Evolutionary conservation across 352 stramenopile genomes (phyloP).

Genomic region (Globisporangium cystogenes): DNA sequence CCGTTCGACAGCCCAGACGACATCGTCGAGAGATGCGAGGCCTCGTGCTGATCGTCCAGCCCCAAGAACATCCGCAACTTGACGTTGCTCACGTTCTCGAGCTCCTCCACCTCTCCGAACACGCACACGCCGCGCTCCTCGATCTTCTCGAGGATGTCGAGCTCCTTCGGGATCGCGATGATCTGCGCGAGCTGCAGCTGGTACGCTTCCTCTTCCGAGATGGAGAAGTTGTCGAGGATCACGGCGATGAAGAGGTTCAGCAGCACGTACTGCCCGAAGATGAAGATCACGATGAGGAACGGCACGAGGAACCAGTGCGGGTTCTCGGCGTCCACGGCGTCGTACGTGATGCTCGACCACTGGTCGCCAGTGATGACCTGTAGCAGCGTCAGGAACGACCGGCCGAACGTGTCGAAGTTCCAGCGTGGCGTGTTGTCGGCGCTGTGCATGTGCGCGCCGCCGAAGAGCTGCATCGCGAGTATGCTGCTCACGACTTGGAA

Average conservation of each 20-base stretch:
- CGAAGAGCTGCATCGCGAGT: conserved; percentile 76
- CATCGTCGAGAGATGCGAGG: neutral
- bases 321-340: conserved; percentile 61
- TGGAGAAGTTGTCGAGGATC: conserved; percentile 81
- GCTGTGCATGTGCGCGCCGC: conserved; percentile 37
- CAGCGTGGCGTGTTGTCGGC: conserved; percentile 50
- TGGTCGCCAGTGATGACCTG: conserved; percentile 78
- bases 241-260: conserved; percentile 82
- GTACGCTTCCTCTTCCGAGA: conserved; percentile 77
- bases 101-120: conserved; percentile 72
- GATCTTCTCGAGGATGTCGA: conserved; percentile 80
- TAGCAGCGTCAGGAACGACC: conserved; percentile 67
- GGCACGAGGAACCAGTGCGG: conserved; percentile 66
- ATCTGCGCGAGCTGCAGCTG: conserved; percentile 80
- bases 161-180: conserved; percentile 75
- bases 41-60: conserved; percentile 32
- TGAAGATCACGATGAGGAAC: conserved; percentile 73
- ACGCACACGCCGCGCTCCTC: conserved; percentile 71
- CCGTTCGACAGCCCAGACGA: conserved; percentile 5
- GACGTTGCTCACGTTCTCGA: conserved; percentile 77
- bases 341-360: conserved; percentile 73
- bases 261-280: conserved; percentile 71
- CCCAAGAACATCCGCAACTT: conserved; percentile 77
- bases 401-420: conserved; percentile 73
- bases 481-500: conserved; percentile 78